Evolutionary conservation across 2,329 filamentous ascomycete species (phyloP).

Genomic region (Paecilomyces dactylethromorphus): DNA sequence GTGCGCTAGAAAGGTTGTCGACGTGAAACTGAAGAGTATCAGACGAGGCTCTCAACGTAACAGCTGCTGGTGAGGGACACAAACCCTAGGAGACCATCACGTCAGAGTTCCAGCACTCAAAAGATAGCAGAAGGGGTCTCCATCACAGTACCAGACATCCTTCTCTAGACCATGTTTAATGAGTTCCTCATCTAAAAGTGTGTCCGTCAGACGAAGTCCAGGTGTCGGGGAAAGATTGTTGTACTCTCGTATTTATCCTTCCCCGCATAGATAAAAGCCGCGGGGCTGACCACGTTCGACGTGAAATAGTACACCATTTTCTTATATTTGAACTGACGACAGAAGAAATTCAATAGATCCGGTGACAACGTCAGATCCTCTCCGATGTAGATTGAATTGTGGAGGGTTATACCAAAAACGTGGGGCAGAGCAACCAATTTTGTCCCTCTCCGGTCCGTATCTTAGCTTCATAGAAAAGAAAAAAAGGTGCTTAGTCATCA

Average conservation of each 20-base stretch:
- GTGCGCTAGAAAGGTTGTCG: constrained; percentile 92
- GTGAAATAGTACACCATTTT: constrained; percentile 94
- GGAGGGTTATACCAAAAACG: not conserved
- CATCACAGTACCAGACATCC: constrained; percentile 71
- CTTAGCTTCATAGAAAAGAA: not conserved
- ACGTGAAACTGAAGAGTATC: constrained; percentile 68
- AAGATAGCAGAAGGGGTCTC: not conserved
- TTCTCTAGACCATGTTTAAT: constrained; percentile 93
- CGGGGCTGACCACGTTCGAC: constrained; percentile 72
- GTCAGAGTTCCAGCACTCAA: not conserved
- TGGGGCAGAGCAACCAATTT: not conserved
- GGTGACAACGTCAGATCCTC: not conserved
- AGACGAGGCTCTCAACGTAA: constrained; percentile 1
- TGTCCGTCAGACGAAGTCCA: constrained; percentile 2
- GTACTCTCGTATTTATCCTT: constrained; percentile 99
- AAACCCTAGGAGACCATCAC: constrained; percentile 19
- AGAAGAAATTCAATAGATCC: not conserved
- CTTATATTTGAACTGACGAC: not conserved
- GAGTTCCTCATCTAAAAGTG: constrained; percentile 74
- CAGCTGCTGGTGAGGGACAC: constrained; percentile 9
- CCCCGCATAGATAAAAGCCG: constrained; percentile 89
- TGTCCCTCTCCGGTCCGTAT: not conserved
- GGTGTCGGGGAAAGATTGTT: constrained; percentile 22
- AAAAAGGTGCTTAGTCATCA: not conserved
- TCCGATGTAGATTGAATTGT: not conserved